phyloP scores from a whole-genome alignment of 2,329 filamentous ascomycete species.

The Aspergillus sp. region DNA sequence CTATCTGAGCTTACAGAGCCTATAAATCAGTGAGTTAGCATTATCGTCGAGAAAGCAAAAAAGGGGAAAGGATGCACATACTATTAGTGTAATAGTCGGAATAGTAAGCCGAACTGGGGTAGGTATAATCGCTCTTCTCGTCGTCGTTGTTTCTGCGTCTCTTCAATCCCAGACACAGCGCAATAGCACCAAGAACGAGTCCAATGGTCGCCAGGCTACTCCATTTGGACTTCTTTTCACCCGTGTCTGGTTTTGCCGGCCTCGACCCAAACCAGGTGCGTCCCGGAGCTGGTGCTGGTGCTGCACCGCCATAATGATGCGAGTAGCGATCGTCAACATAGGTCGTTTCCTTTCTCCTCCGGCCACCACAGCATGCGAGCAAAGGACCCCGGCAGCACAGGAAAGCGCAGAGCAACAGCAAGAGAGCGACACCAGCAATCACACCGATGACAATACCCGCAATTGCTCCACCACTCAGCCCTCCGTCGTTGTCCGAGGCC shows the following conservation, averaged over 20 bases:
- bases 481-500: conserved; percentile 23
- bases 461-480: conserved; percentile 47
- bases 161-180: conserved; percentile 42
- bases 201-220: conserved; percentile 38
- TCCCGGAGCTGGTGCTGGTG: conserved; percentile 11
- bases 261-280: conserved; percentile 39
- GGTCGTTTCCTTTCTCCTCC: conserved; percentile 33
- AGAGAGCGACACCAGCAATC: conserved; percentile 40
- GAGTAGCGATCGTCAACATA: conserved; percentile 37
- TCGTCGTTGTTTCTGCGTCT: conserved; percentile 32
- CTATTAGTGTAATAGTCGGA: conserved; percentile 40
- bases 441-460: conserved; percentile 49
- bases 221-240: conserved; percentile 34
- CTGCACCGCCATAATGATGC: conserved; percentile 23
- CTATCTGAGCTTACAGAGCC: conserved; percentile 42
- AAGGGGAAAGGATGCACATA: conserved; percentile 19
- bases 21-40: conserved; percentile 16
- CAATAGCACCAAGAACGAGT: conserved; percentile 40
- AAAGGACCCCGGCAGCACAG: conserved; percentile 39
- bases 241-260: conserved; percentile 27
- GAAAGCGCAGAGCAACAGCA: conserved; percentile 42
- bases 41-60: conserved; percentile 2
- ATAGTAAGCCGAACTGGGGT: conserved; percentile 37
- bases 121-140: conserved; percentile 35
- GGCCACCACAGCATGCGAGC: conserved; percentile 30